These are phyloP conservation scores for Trichomonas tenax DNA, from an alignment of 208 protist species.

Conservation along the genomic window DNA sequence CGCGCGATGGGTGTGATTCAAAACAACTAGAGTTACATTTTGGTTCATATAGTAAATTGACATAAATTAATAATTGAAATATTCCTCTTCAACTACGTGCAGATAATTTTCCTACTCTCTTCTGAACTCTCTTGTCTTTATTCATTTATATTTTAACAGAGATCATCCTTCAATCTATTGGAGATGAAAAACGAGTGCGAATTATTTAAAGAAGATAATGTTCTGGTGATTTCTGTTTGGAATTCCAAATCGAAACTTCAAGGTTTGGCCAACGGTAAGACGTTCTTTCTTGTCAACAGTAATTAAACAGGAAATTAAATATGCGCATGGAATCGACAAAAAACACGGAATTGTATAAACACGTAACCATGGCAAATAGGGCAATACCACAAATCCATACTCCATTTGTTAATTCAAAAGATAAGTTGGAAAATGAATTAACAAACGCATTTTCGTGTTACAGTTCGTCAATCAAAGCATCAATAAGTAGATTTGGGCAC, in stretches of 20 bases:
- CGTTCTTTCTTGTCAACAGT: background rate
- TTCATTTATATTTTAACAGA: background rate
- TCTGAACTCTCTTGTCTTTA: background rate
- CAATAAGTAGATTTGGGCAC: no score
- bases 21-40: no score
- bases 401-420: background rate
- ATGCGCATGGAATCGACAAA: background rate
- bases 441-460: no score
- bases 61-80: background rate
- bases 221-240: background rate
- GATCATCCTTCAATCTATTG: background rate
- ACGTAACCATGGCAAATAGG: background rate
- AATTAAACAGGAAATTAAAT: background rate
- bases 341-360: background rate
- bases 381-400: background rate
- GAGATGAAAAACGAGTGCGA: background rate
- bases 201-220: background rate
- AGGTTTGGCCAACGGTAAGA: background rate
- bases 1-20: no score
- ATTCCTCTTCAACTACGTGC: background rate
- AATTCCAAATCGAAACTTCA: no score
- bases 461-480: no score
- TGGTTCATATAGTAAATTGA: background rate
- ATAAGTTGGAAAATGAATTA: no score
- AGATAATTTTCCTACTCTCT: background rate